phyloP scores from a whole-genome alignment of 164 flowering plant genomes.

The Vitis vinifera region ASM3070453v1 NC_081816.1:19403501-19404000 shows the following conservation, averaged over 20 bases:
- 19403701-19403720: conserved; percentile 3
- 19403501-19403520: not conserved
- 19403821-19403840: not conserved
- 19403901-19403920: no score
- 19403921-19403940: no score
- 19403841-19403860: not conserved
- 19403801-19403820: not conserved
- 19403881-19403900: no score
- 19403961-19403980: no score
- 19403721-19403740: conserved; percentile 2
- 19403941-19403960: no score
- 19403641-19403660: not conserved
- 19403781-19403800: not conserved
- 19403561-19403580: no score
- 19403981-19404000: no score
- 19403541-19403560: no score
- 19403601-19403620: conserved; percentile 21
- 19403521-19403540: not conserved
- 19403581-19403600: conserved; percentile 2
- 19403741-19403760: not conserved
- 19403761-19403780: not conserved
- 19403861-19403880: not conserved
- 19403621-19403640: conserved; percentile 5
- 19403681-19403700: not conserved
- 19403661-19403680: not conserved